phyloP scores from a whole-genome alignment of 208 protist genomes.

The Hexamita inflata region DNA sequence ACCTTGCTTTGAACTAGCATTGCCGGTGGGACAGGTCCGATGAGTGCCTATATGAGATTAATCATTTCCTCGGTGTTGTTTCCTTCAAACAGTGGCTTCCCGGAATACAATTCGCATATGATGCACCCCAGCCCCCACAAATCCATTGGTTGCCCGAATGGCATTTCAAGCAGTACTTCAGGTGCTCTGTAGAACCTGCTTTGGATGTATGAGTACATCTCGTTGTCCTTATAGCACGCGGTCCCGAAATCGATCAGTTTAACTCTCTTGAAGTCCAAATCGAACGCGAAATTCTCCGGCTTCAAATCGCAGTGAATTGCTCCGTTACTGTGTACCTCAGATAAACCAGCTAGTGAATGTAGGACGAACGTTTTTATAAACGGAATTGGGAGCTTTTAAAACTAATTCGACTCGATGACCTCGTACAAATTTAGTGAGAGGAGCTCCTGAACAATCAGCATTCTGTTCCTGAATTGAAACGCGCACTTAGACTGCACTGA shows the following conservation, averaged over 20 bases:
- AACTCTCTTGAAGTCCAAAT: conserved; percentile 68
- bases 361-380: conserved; percentile 45
- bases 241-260: conserved; percentile 94
- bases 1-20: conserved; percentile 51
- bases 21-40: conserved; percentile 50
- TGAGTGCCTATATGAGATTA: conserved; percentile 61
- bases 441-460: conserved; percentile 63
- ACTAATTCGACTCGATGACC: conserved; percentile 60
- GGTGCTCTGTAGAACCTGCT: conserved; percentile 70
- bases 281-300: conserved; percentile 60
- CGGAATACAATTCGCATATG: conserved; percentile 87
- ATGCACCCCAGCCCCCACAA: conserved; percentile 95
- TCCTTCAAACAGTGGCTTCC: conserved; percentile 79
- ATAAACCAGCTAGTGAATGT: conserved; percentile 40
- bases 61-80: conserved; percentile 77
- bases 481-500: conserved; percentile 25
- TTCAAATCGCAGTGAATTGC: conserved; percentile 55
- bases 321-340: neutral
- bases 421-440: conserved; percentile 68
- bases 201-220: conserved; percentile 76
- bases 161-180: conserved; percentile 75
- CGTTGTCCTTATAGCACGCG: conserved; percentile 63
- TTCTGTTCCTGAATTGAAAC: conserved; percentile 42
- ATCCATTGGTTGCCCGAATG: conserved; percentile 78
- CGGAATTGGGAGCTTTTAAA: conserved; percentile 50